Percentiles rank a stretch among this genome's conserved stretches.
These are phyloP conservation scores for Pugionium cornutum DNA, from an alignment of 345 rosid species.

Conservation along the genomic window DNA sequence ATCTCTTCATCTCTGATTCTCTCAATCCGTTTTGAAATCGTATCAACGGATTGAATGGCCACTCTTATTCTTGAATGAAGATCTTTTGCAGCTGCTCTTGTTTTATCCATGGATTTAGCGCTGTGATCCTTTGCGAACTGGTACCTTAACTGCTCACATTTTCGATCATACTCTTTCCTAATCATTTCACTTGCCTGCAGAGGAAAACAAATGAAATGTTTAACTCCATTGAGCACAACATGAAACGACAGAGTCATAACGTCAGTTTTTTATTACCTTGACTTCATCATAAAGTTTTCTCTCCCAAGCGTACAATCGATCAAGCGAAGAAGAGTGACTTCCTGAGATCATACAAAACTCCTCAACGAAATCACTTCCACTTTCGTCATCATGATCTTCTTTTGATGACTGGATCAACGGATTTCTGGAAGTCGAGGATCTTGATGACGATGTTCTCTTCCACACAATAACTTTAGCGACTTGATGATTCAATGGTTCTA, in stretches of 20 bases:
- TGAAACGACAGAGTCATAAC: neutral
- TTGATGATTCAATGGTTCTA: conserved; percentile 55
- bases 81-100: conserved; percentile 80
- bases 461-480: conserved; percentile 74
- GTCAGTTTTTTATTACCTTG: conserved; percentile 52
- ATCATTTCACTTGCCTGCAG: conserved; percentile 76
- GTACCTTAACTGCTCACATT: conserved; percentile 70
- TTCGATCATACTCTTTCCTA: conserved; percentile 75
- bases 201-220: neutral
- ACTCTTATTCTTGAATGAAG: conserved; percentile 85
- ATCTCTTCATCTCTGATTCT: conserved; percentile 91
- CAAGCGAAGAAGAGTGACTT: conserved; percentile 86
- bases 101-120: conserved; percentile 68
- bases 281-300: conserved; percentile 94
- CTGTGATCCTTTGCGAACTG: conserved; percentile 79
- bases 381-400: conserved; percentile 65
- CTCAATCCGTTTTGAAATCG: conserved; percentile 86
- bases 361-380: conserved; percentile 84
- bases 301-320: conserved; percentile 91
- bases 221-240: conserved; percentile 11
- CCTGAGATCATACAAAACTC: conserved; percentile 96
- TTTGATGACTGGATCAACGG: conserved; percentile 60
- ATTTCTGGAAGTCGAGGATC: conserved; percentile 82
- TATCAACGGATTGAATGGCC: conserved; percentile 81
- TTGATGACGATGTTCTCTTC: conserved; percentile 82